Evolutionary conservation across 768 basidiomycete genomes (phyloP), one percentile per base, ranked within the genome.

Genomic region (Auriculariales sp.): DNA sequence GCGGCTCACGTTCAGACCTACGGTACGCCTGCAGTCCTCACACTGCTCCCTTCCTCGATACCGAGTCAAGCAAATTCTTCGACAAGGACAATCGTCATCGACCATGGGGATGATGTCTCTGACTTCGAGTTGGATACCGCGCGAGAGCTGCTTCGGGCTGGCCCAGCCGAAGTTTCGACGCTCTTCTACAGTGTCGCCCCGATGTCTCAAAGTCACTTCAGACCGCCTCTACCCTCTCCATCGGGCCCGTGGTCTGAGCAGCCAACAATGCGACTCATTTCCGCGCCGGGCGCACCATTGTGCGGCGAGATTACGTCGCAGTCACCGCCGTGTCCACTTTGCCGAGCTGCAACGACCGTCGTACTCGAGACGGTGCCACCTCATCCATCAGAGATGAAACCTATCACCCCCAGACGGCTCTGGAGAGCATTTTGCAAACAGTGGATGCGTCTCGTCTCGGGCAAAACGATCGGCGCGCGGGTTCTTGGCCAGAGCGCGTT

Each of bases 1-100:
- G 47, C 55, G 14, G 55, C 58, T 19, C 58, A 59, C 39, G 39
- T 25, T 5, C 39, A 28, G 15, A 24, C 39, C 5, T 25, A 44
- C 22, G 22, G 17, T 1, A 19, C 19, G 7, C 6, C 7, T 25
- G 39, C 15, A 4, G 39, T 44, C 39, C 19, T 44, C 6, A 11
- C 39, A 6, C 39, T 25, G 39, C 39, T 25, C 7, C n/a, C 35
- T 15, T 9, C 35, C n/a, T 9, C 10, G 35, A 36, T 9, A 36
- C 15, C 10, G 2, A 3, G 7, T 1, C 35, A 15, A 9, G 35
- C 7, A 36, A 15, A n/a, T 22, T 6, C 7, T 36, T 10, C n/a
- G n/a, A n/a, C n/a, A n/a, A n/a, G n/a, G n/a, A n/a, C 35, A 9
- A n/a, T 10, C 5, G 35, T 36, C 10, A 22, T n/a, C 10, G 6